phyloP scores from a whole-genome alignment of 345 rosid species.

The Geranium brycei region DNA sequence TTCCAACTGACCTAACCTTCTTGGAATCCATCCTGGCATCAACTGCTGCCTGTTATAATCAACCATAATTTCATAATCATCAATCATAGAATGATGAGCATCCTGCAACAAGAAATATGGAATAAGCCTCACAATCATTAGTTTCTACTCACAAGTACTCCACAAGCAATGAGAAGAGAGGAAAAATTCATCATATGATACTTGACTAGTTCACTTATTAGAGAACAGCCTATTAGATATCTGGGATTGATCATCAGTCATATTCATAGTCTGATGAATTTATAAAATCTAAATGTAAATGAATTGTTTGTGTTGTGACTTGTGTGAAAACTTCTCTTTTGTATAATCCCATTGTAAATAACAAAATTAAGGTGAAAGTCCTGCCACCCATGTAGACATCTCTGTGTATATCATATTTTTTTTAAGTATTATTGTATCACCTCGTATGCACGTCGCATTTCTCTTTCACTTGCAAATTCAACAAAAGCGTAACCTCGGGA shows the following conservation, averaged over 20 bases:
- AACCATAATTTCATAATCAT: slow-evolving; percentile 65
- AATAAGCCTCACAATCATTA: neutral
- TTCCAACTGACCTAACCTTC: slow-evolving; percentile 67
- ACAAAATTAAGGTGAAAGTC: too few relatives aligned
- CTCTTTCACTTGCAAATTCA: slow-evolving; percentile 71
- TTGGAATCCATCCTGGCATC: slow-evolving; percentile 99
- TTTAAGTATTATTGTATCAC: slow-evolving; percentile 17
- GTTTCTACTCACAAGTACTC: too few relatives aligned
- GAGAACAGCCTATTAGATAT: too few relatives aligned
- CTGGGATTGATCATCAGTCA: too few relatives aligned
- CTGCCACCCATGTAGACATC: neutral
- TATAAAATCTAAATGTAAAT: too few relatives aligned
- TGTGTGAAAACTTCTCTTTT: too few relatives aligned
- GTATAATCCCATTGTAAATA: too few relatives aligned
- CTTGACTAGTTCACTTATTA: too few relatives aligned
- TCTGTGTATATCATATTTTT: neutral
- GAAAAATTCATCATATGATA: too few relatives aligned
- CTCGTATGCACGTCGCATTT: slow-evolving; percentile 78
- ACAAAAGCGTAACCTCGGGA: slow-evolving; percentile 85
- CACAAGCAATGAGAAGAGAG: too few relatives aligned
- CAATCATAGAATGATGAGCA: slow-evolving; percentile 65
- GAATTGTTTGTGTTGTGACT: too few relatives aligned
- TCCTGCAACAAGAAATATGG: slow-evolving; percentile 27
- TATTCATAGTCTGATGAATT: too few relatives aligned
- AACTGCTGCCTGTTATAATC: slow-evolving; percentile 76